Evolutionary conservation across 257 asterid genomes (phyloP).

Genomic region (Salvia rosmarinus): DNA sequence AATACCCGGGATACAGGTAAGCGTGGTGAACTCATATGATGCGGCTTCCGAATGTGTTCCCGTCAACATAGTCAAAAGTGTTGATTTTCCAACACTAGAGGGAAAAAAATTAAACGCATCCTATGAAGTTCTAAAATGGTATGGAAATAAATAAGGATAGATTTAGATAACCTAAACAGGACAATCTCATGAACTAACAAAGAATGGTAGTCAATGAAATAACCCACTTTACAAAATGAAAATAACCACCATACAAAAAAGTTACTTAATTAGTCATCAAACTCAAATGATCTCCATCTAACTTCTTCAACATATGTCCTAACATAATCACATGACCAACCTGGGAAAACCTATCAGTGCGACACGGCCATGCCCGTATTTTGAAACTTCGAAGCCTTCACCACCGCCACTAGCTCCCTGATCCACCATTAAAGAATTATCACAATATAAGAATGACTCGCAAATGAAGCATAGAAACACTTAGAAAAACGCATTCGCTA

Average conservation of each 20-base stretch:
- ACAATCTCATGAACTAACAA: conserved; percentile 13
- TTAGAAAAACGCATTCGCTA: background rate
- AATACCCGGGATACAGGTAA: conserved; percentile 97
- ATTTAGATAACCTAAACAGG: conserved; percentile 13
- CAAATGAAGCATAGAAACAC: background rate
- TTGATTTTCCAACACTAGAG: conserved; percentile 94
- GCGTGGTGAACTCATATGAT: conserved; percentile 96
- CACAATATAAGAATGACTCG: conserved; percentile 23
- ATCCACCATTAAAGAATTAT: conserved; percentile 30
- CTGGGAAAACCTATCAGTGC: conserved; percentile 99
- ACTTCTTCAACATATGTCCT: conserved; percentile 7
- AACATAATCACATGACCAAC: conserved; percentile 47
- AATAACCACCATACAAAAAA: conserved; percentile 32
- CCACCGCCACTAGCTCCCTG: conserved; percentile 99
- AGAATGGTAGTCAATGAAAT: conserved; percentile 21
- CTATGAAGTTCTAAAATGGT: background rate
- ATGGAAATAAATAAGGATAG: background rate
- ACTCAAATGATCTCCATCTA: conserved; percentile 13
- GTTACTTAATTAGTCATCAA: conserved; percentile 24
- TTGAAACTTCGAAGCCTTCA: conserved; percentile 99
- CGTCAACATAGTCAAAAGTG: conserved; percentile 92
- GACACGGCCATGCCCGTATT: conserved; percentile 96
- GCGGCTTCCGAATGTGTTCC: conserved; percentile 99
- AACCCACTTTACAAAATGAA: conserved; percentile 22
- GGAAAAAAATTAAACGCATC: conserved; percentile 2